phyloP scores from a whole-genome alignment of 2,329 filamentous ascomycete species.

The Xylaria arbuscula region DNA sequence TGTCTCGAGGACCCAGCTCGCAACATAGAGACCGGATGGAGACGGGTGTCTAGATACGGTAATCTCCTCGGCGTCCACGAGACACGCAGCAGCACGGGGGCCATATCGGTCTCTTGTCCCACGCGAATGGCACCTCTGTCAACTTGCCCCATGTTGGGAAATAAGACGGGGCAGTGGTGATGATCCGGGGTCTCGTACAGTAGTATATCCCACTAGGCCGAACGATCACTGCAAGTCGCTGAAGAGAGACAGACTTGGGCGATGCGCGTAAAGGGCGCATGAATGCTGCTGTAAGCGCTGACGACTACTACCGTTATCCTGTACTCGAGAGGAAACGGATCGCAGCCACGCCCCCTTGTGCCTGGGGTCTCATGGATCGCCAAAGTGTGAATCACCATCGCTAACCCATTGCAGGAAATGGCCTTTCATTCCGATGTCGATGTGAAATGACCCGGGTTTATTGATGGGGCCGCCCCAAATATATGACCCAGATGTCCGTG shows the following conservation, averaged over 20 bases:
- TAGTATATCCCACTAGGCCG: conserved; percentile 1
- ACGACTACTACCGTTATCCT: conserved; percentile 19
- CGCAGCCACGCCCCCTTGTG: not conserved
- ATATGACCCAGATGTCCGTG: not conserved
- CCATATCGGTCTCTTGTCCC: conserved; percentile 25
- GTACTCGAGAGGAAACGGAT: conserved; percentile 6
- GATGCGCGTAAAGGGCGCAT: conserved; percentile 15
- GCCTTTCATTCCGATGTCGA: not conserved
- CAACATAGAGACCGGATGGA: conserved; percentile 14
- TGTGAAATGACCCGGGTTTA: not conserved
- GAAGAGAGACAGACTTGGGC: conserved; percentile 17
- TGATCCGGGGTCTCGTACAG: conserved; percentile 29
- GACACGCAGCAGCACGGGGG: conserved; percentile 23
- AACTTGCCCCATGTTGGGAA: conserved; percentile 22
- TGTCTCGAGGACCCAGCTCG: conserved; percentile 15
- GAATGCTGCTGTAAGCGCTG: not conserved
- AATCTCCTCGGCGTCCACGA: conserved; percentile 23
- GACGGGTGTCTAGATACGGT: conserved; percentile 16
- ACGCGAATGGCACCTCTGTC: conserved; percentile 28
- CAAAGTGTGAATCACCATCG: conserved; percentile 4
- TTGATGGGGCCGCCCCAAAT: not conserved
- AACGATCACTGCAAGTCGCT: conserved; percentile 19
- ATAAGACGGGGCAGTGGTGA: conserved; percentile 12
- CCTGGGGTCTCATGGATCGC: conserved; percentile 10
- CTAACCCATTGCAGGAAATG: conserved; percentile 20